Conservation (phyloP, 768 basidiomycete species). For the Psilocybe tampanensis region DNA sequence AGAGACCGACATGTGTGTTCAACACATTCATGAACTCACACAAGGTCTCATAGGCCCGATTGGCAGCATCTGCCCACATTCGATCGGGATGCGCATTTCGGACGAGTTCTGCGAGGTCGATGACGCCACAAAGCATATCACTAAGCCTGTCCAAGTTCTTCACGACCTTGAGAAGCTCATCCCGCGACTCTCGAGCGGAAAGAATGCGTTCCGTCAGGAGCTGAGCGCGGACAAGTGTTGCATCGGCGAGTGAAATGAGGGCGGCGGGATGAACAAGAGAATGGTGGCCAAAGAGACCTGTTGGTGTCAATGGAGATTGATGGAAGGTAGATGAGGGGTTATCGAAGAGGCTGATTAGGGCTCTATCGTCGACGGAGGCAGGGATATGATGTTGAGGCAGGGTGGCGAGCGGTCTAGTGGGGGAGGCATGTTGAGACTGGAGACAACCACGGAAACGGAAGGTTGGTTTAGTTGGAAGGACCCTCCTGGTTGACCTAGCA, state of each 20-base stretch:
- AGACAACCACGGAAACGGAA: conserved; percentile 49
- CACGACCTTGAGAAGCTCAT: conserved; percentile 82
- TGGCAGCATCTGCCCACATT: conserved; percentile 81
- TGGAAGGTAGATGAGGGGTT: conserved; percentile 46
- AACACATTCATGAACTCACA: conserved; percentile 98
- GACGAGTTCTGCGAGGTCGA: conserved; percentile 93
- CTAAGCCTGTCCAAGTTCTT: conserved; percentile 97
- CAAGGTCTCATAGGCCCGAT: conserved; percentile 85
- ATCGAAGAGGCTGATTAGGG: conserved; percentile 74
- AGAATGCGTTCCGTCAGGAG: conserved; percentile 84
- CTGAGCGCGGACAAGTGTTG: conserved; percentile 80
- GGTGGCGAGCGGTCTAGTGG: conserved; percentile 35
- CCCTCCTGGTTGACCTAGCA: conserved; percentile 43
- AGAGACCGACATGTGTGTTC: conserved; percentile 91
- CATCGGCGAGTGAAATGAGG: conserved; percentile 72
- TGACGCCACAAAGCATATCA: conserved; percentile 94
- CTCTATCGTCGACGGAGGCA: conserved; percentile 64
- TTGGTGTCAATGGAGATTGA: conserved; percentile 48
- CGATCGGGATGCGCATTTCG: conserved; percentile 92
- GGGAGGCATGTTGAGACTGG: conserved; percentile 30
- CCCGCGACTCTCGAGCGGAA: conserved; percentile 67
- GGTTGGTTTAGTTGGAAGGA: conserved; percentile 32
- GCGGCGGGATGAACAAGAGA: conserved; percentile 68
- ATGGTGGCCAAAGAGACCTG: conserved; percentile 87
- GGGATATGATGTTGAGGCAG: conserved; percentile 50